phyloP scores from a whole-genome alignment of 192 early-diverging fungal genomes.

The Backusella tuberculispora region DNA sequence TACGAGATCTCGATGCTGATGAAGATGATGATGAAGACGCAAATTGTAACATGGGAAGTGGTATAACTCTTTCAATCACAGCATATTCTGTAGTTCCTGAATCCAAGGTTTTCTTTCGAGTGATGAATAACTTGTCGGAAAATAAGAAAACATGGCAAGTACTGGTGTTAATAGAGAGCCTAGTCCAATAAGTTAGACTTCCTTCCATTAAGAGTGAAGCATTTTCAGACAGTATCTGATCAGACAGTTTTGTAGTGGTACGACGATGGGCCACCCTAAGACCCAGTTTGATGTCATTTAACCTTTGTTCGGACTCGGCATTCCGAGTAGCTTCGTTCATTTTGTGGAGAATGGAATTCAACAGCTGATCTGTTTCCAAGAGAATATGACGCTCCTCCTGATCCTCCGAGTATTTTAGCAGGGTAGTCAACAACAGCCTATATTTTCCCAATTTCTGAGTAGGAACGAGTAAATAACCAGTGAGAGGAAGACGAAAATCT shows the following conservation, averaged over 20 bases:
- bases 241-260: neutral
- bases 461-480: neutral
- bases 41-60: conserved; percentile 17
- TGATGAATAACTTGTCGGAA: conserved; percentile 10
- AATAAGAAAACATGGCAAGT: conserved; percentile 25
- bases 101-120: neutral
- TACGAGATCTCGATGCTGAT: neutral
- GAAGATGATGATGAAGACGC: neutral
- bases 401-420: conserved; percentile 21
- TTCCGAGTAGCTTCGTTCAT: conserved; percentile 28
- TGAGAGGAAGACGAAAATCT: neutral
- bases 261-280: neutral
- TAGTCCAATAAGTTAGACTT: neutral
- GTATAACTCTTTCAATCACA: conserved; percentile 18
- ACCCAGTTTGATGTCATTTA: conserved; percentile 10
- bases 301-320: conserved; percentile 14
- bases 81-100: neutral
- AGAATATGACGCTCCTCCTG: neutral
- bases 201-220: conserved; percentile 13
- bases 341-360: conserved; percentile 14
- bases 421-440: neutral
- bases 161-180: neutral
- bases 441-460: conserved; percentile 20
- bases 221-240: neutral
- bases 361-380: conserved; percentile 2